Evolutionary conservation across 2,329 filamentous ascomycete species (phyloP).

Genomic region (Orbilia oligospora): DNA sequence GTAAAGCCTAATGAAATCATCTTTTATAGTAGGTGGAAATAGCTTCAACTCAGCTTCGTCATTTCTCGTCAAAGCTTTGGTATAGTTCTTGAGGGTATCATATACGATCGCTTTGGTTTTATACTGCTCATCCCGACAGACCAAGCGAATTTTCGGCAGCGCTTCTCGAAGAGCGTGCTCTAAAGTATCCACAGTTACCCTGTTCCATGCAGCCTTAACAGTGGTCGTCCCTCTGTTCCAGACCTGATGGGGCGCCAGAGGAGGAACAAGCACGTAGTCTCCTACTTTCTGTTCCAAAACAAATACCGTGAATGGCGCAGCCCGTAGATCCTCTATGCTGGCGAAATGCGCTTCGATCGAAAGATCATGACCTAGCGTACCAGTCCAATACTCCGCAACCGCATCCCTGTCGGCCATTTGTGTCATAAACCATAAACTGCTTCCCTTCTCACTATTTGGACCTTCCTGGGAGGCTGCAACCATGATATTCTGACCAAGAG

Average conservation of each 20-base stretch:
- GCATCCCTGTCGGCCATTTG: slow-evolving; percentile 91
- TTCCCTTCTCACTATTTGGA: slow-evolving; percentile 84
- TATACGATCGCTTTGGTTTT: slow-evolving; percentile 98
- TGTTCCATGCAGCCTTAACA: slow-evolving; percentile 98
- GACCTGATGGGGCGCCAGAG: slow-evolving; percentile 93
- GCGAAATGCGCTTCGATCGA: slow-evolving; percentile 98
- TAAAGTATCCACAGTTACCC: slow-evolving; percentile 91
- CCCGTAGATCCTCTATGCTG: slow-evolving; percentile 94
- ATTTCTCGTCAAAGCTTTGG: slow-evolving; percentile 68
- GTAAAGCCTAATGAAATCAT: slow-evolving; percentile 87
- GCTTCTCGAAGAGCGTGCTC: slow-evolving; percentile 88
- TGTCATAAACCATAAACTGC: slow-evolving; percentile 99
- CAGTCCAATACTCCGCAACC: slow-evolving; percentile 93
- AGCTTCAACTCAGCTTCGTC: slow-evolving; percentile 50
- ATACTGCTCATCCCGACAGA: slow-evolving; percentile 97
- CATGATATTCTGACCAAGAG: slow-evolving; percentile 97
- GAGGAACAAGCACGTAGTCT: slow-evolving; percentile 93
- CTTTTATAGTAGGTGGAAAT: slow-evolving; percentile 67
- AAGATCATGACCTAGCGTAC: slow-evolving; percentile 93
- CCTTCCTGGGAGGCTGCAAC: slow-evolving; percentile 85
- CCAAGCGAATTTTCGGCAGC: slow-evolving; percentile 86
- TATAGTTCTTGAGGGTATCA: slow-evolving; percentile 86
- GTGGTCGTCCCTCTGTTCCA: slow-evolving; percentile 98
- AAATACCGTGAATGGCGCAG: slow-evolving; percentile 92
- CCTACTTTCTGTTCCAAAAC: slow-evolving; percentile 90